phyloP scores from a whole-genome alignment of 768 basidiomycete genomes.

The Boletus reticuloceps region DNA sequence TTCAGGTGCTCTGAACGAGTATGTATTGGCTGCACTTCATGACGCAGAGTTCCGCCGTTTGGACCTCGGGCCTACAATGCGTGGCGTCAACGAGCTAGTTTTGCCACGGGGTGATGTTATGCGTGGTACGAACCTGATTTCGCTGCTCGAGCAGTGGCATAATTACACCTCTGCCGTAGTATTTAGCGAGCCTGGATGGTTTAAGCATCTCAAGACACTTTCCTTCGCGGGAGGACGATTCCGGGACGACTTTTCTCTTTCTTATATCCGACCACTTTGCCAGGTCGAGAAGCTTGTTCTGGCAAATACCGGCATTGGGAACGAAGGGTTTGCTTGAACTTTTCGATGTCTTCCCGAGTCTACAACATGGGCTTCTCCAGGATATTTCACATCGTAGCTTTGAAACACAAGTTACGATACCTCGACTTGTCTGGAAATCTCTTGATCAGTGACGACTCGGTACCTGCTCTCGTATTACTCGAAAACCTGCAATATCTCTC shows the following conservation, averaged over 20 bases:
- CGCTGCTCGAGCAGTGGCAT: background rate
- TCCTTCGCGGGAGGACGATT: conserved; percentile 46
- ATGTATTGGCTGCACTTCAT: conserved; percentile 44
- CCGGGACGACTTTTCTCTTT: conserved; percentile 45
- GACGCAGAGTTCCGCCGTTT: conserved; percentile 44
- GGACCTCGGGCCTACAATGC: conserved; percentile 45
- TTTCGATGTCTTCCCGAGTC: background rate
- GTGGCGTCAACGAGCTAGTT: conserved; percentile 50
- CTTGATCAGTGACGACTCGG: conserved; percentile 52
- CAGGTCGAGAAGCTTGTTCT: conserved; percentile 45
- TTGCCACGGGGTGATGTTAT: conserved; percentile 42
- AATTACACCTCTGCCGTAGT: conserved; percentile 31
- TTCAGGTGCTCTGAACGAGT: conserved; percentile 47
- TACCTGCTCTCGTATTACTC: conserved; percentile 53
- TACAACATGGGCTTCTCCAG: conserved; percentile 32
- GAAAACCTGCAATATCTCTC: conserved; percentile 48
- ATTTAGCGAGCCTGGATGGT: conserved; percentile 51
- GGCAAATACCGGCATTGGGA: conserved; percentile 53
- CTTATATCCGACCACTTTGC: conserved; percentile 53
- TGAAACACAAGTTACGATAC: conserved; percentile 50
- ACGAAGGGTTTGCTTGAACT: conserved; percentile 51
- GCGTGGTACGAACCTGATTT: conserved; percentile 33
- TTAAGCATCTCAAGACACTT: conserved; percentile 48
- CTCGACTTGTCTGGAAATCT: conserved; percentile 55
- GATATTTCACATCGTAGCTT: conserved; percentile 53